Conservation (phyloP, 768 basidiomycete species). For the Lentinula boryana region DNA sequence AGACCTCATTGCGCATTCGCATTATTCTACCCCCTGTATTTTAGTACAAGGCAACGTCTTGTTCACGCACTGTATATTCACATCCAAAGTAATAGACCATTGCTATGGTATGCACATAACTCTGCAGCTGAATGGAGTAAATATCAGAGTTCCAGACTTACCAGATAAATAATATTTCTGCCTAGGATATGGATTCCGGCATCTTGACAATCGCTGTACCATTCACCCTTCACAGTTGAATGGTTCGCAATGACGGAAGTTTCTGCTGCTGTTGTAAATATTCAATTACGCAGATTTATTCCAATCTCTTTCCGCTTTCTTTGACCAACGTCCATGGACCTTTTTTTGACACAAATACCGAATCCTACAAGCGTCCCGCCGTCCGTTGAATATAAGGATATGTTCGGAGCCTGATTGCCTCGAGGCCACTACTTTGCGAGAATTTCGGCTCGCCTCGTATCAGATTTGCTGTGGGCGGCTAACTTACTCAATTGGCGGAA, state of each 20-base stretch:
- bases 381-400: background rate
- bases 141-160: background rate
- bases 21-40: background rate
- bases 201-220: background rate
- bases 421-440: background rate
- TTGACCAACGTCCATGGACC: background rate
- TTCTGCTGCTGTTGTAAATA: background rate
- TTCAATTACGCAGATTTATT: background rate
- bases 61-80: background rate
- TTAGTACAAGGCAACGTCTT: background rate
- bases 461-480: background rate
- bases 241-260: background rate
- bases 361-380: background rate
- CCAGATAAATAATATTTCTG: background rate
- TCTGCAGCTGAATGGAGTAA: background rate
- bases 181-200: background rate
- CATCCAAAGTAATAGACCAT: background rate
- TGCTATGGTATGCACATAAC: background rate
- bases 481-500: background rate
- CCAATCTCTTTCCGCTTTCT: background rate
- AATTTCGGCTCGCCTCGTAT: background rate
- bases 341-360: background rate
- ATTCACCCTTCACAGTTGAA: background rate
- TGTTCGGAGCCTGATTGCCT: background rate
- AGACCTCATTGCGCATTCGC: background rate